Conservation (phyloP, 176 grass and related monocot species). For the Hordeum marinum region DNA sequence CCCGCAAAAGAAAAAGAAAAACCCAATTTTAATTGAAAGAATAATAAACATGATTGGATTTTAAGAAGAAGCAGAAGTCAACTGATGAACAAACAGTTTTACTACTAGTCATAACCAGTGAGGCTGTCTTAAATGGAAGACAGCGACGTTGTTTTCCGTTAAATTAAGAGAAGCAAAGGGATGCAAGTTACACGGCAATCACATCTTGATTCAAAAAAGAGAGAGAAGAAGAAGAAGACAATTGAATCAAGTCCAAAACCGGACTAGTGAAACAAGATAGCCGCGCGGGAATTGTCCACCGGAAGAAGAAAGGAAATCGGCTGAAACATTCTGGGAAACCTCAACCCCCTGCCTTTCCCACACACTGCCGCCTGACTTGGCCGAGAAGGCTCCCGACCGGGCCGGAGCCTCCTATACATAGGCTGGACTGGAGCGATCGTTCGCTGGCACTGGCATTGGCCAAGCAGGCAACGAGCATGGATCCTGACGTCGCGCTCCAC, state of each 20-base stretch:
- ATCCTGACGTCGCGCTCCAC: not conserved
- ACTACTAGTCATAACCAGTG: too few relatives aligned
- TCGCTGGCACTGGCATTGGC: not conserved
- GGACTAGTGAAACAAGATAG: not conserved
- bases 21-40: not conserved
- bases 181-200: not conserved
- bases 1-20: too few relatives aligned
- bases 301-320: not conserved
- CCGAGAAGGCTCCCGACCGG: not conserved
- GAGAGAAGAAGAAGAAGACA: not conserved
- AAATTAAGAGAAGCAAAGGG: not conserved
- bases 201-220: not conserved
- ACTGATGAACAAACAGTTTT: not conserved
- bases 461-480: not conserved
- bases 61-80: not conserved
- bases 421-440: not conserved
- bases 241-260: not conserved
- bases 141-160: not conserved
- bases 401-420: not conserved
- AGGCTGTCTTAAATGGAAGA: not conserved
- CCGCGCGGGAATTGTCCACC: not conserved
- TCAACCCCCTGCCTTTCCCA: not conserved
- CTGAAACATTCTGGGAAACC: constrained; percentile 13
- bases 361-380: not conserved
- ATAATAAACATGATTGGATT: not conserved